Percentiles rank a stretch among this genome's conserved stretches.
These are phyloP conservation scores for Penicillium verrucosum DNA, from an alignment of 2,329 filamentous ascomycete genomes.

Conservation along the genomic window DNA sequence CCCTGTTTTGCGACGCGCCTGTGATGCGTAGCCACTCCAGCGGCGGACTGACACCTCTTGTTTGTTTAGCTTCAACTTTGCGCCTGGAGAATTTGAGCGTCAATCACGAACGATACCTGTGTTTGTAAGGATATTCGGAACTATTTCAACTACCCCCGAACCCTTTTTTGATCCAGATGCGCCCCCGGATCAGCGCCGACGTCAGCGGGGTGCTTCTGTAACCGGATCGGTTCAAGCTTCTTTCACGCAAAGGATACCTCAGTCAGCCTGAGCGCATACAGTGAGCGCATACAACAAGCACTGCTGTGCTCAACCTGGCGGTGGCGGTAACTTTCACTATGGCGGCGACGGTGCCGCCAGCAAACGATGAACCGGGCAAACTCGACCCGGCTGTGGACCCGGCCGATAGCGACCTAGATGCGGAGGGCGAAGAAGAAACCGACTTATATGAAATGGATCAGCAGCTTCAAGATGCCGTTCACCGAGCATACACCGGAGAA, in stretches of 20 bases:
- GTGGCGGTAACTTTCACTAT: slow-evolving; percentile 39
- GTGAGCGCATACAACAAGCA: slow-evolving; percentile 8
- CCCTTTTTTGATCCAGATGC: slow-evolving; percentile 21
- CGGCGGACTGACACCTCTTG: slow-evolving; percentile 17
- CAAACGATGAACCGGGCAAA: slow-evolving; percentile 34
- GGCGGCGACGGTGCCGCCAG: slow-evolving; percentile 42
- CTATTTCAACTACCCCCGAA: neutral
- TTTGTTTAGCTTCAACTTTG: slow-evolving; percentile 18
- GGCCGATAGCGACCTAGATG: slow-evolving; percentile 44
- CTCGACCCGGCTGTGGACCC: slow-evolving; percentile 32
- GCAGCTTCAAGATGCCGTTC: slow-evolving; percentile 39
- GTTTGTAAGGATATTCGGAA: neutral
- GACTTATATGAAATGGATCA: slow-evolving; percentile 42
- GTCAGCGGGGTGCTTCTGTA: slow-evolving; percentile 31
- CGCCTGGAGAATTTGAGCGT: slow-evolving; percentile 9
- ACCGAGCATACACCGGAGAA: slow-evolving; percentile 35
- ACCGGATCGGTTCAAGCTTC: slow-evolving; percentile 25
- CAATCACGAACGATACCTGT: neutral
- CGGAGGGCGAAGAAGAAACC: slow-evolving; percentile 45
- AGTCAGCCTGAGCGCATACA: slow-evolving; percentile 8
- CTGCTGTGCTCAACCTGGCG: slow-evolving; percentile 34
- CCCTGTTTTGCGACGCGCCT: slow-evolving; percentile 20
- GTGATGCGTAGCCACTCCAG: slow-evolving; percentile 10
- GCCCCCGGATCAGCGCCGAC: slow-evolving; percentile 22
- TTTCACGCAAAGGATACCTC: slow-evolving; percentile 11